Base-by-base conservation (phyloP, 1,284 basidiomycete genomes). In the Ustilago crameri region DNA sequence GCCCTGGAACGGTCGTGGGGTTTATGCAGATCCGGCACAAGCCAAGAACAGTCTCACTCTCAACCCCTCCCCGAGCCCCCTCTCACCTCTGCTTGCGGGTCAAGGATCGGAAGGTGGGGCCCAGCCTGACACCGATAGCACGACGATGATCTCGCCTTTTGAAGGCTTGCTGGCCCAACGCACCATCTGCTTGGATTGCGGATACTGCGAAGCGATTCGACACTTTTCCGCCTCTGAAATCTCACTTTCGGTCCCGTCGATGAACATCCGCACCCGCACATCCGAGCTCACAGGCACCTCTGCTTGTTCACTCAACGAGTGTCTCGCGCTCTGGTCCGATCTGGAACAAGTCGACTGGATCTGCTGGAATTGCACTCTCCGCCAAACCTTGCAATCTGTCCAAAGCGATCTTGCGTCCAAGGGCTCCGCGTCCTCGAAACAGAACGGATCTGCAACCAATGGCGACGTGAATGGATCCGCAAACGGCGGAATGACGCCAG, bases 321-420 rank as follows among this genome's bases (percentile, higher is more conserved):
- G 79, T 35, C 53, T 83, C 0, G 71, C 49, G 3, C 24, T 59
- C 18, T 82, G 79, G 79, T 69, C 70, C 22, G 60, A 76, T 45
- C 54, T 82, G 37, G 81, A 83, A 48, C 65, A 66, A 42, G 69
- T 83, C 9, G 80, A 83, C 18, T 83, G 81, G 81, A 70, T 69
- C 23, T 83, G 81, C 58, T 75, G 72, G 65, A 69, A 72, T n/a
- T 83, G 81, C 46, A 80, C 70, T 15, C 46, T 83, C 22, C 63
- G 45, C 17, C 59, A 53, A 5, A 81, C 78, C 5, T 44, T 68
- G 9, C 51, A 42, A 5, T 45, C 35, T 8, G 51, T 67, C 37
- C 42, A 46, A 30, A 26, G 30, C 8, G 63, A 71, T n/a, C 18
- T 71, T 9, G 51, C 58, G 5, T n/a, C 41, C 38, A 62, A 62